phyloP scores from a whole-genome alignment of 768 basidiomycete genomes.

The Boletellus sp. region DNA sequence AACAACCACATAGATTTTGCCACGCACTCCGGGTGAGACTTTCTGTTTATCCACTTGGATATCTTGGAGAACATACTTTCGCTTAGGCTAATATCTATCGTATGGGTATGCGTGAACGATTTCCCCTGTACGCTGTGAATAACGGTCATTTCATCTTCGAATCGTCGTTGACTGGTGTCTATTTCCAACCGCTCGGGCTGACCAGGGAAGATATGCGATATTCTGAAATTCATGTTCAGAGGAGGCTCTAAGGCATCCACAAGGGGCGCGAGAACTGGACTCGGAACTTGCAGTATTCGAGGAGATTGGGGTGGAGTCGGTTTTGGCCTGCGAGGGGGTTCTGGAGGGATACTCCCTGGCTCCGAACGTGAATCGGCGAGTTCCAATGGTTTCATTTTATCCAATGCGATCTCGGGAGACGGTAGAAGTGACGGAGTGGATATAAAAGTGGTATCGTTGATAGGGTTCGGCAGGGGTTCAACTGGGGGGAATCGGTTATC shows the following conservation, averaged over 20 bases:
- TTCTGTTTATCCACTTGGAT: constrained; percentile 38
- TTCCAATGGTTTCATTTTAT: constrained; percentile 4
- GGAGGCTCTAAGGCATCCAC: constrained; percentile 12
- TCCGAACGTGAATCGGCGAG: neutral
- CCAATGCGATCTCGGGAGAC: neutral
- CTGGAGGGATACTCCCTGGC: neutral
- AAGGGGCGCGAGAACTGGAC: constrained; percentile 10
- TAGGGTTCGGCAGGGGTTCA: neutral
- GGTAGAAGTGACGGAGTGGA: neutral
- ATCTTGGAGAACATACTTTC: constrained; percentile 27
- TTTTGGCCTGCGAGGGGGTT: neutral
- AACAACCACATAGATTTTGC: neutral
- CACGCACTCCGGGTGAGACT: constrained; percentile 29
- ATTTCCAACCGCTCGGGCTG: neutral
- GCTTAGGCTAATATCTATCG: constrained; percentile 28
- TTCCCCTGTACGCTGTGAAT: constrained; percentile 18
- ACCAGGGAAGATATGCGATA: neutral
- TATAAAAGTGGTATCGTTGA: neutral
- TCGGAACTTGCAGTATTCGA: neutral
- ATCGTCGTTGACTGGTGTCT: constrained; percentile 3
- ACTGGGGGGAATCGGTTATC: neutral
- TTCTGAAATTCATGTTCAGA: constrained; percentile 17
- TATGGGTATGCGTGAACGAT: constrained; percentile 17
- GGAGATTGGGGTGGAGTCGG: constrained; percentile 1
- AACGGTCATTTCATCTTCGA: constrained; percentile 18